Conservation (phyloP, 441 rosid genomes). For the Gossypium davidsonii region DNA sequence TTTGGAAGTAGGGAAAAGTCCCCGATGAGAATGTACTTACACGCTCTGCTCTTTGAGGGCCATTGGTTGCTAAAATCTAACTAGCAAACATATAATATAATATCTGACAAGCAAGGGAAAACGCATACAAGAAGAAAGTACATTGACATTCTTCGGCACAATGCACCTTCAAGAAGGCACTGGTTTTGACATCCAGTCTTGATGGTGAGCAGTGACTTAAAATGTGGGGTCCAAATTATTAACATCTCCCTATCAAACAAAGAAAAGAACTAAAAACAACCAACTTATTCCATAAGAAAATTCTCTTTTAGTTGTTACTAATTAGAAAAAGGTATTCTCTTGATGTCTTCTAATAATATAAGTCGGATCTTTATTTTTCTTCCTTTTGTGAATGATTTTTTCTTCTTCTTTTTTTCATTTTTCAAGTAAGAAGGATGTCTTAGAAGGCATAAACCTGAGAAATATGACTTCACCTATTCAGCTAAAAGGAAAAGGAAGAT, state of each 20-base stretch:
- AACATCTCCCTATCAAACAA: not conserved
- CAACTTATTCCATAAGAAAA: not conserved
- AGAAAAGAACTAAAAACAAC: not conserved
- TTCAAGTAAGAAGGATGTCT: not conserved
- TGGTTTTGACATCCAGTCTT: not conserved
- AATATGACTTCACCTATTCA: constrained; percentile 13
- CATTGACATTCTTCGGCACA: not conserved
- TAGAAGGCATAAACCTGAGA: not conserved
- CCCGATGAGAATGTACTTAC: not conserved
- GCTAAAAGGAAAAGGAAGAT: not conserved
- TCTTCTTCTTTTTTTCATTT: not conserved
- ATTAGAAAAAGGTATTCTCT: not conserved
- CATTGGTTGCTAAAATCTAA: not conserved
- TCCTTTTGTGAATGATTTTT: not conserved
- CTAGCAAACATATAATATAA: not conserved
- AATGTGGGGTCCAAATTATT: not conserved
- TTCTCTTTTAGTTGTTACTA: not conserved
- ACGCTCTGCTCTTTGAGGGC: not conserved
- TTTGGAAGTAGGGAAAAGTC: not conserved
- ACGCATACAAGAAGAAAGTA: not conserved
- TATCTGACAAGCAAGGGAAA: not conserved
- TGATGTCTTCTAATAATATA: not conserved
- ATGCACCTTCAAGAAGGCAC: not conserved
- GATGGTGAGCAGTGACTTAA: no score
- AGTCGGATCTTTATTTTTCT: not conserved